Percentiles rank a stretch among this genome's conserved stretches.
phyloP scores from a whole-genome alignment of 768 basidiomycete species.

The Kwoniella bestiolae region DNA sequence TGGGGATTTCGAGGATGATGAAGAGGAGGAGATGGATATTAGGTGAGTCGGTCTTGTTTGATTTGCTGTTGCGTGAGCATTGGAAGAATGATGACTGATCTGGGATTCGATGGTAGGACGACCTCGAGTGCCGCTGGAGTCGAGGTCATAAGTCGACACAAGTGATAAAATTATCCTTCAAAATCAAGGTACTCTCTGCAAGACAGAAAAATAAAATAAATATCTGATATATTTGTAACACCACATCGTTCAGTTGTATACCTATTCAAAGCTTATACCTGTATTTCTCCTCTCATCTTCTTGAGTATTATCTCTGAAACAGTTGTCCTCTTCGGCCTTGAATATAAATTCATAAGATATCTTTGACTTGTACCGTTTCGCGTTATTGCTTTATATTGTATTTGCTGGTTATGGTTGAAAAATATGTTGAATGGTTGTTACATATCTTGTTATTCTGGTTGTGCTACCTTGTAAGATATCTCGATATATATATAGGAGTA shows the following conservation, averaged over 20 bases:
- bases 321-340: not conserved
- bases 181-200: not conserved
- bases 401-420: not conserved
- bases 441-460: not conserved
- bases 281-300: not conserved
- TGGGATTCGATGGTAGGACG: conserved; percentile 29
- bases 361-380: not conserved
- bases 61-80: not conserved
- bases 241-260: not conserved
- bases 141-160: conserved; percentile 52
- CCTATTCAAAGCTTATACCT: not conserved
- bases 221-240: too few relatives aligned
- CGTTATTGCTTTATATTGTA: not conserved
- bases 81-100: conserved; percentile 12
- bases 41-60: conserved; percentile 22
- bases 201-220: not conserved
- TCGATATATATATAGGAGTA: not conserved
- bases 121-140: conserved; percentile 55
- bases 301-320: not conserved
- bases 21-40: conserved; percentile 35
- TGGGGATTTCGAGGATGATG: conserved; percentile 41
- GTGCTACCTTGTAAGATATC: too few relatives aligned
- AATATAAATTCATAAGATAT: not conserved
- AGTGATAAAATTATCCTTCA: conserved; percentile 1
- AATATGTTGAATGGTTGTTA: too few relatives aligned